Evolutionary conservation across 2,329 filamentous ascomycete species (phyloP).

Genomic region (Exserohilum turcica): DNA sequence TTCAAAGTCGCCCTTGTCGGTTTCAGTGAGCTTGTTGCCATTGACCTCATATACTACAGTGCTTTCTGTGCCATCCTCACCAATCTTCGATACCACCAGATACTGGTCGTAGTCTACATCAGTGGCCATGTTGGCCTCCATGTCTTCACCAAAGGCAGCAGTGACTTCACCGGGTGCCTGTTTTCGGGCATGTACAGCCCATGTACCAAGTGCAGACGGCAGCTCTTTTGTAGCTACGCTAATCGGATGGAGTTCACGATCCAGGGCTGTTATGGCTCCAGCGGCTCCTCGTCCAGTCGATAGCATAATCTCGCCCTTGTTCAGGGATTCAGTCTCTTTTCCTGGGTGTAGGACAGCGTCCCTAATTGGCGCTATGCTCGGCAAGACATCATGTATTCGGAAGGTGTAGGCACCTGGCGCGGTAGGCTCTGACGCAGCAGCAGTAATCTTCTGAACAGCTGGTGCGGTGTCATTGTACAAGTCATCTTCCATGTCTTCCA

Average conservation of each 20-base stretch:
- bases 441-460: constrained; percentile 48
- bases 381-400: constrained; percentile 74
- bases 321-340: constrained; percentile 28
- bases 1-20: constrained; percentile 88
- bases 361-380: constrained; percentile 79
- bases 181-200: constrained; percentile 77
- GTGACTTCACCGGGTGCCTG: constrained; percentile 64
- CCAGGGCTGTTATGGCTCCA: constrained; percentile 75
- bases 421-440: constrained; percentile 46
- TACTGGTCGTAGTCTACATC: constrained; percentile 74
- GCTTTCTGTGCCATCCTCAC: constrained; percentile 70
- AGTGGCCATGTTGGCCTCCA: constrained; percentile 45
- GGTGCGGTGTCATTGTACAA: constrained; percentile 65
- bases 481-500: constrained; percentile 63
- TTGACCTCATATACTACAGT: constrained; percentile 79
- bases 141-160: constrained; percentile 52
- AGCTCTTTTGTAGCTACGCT: constrained; percentile 73
- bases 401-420: constrained; percentile 72
- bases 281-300: constrained; percentile 68
- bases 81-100: constrained; percentile 77
- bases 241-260: constrained; percentile 75
- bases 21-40: constrained; percentile 73
- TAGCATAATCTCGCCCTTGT: constrained; percentile 59
- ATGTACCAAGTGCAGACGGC: constrained; percentile 74
- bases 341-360: constrained; percentile 69